Conservation (phyloP, 2,329 filamentous ascomycete species). For the Monilinia laxa region DNA sequence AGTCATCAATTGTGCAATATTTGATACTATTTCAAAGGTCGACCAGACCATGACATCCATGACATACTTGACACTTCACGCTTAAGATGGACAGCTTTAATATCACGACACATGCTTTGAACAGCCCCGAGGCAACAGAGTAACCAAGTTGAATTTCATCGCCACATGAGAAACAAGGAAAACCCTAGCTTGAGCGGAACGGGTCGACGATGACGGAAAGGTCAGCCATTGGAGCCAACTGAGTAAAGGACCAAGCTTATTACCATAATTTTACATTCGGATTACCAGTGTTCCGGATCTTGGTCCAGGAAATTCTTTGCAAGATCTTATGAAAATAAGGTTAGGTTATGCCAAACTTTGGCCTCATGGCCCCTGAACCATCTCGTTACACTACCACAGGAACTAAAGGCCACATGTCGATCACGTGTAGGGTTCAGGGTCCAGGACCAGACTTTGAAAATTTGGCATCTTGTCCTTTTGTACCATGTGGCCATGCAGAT, state of each 20-base stretch:
- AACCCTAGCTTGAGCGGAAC: background rate
- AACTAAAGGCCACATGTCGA: background rate
- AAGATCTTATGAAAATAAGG: background rate
- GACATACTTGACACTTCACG: background rate
- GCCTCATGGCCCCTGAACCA: background rate
- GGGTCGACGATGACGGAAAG: background rate
- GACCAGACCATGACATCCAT: background rate
- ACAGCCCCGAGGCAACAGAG: background rate
- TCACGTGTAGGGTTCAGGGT: conserved; percentile 13
- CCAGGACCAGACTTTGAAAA: background rate
- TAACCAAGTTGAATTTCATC: background rate
- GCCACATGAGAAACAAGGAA: background rate
- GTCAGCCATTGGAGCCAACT: background rate
- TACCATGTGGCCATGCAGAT: too few species aligned
- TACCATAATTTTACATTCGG: background rate
- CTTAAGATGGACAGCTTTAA: background rate
- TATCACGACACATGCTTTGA: background rate
- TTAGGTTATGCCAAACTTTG: background rate
- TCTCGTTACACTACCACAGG: background rate
- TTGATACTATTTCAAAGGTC: background rate
- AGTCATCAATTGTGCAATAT: background rate
- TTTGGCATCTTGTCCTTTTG: background rate
- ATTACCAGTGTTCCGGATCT: background rate
- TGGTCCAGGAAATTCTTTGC: background rate
- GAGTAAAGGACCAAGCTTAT: background rate